Base-by-base conservation (phyloP, 129 eudicot genomes). In the Heracleum sosnowskyi region DNA sequence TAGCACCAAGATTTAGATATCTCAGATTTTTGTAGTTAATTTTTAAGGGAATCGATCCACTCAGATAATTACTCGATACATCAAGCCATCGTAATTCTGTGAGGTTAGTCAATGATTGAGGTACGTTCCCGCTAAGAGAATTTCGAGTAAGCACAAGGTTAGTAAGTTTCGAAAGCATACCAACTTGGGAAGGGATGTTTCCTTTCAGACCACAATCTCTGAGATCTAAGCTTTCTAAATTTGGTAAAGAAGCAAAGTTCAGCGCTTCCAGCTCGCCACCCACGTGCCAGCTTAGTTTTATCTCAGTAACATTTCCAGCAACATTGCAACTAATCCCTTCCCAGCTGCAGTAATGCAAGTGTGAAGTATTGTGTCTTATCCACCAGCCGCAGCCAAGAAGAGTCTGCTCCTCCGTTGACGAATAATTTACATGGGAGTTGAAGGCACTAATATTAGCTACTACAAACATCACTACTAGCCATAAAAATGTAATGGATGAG, bases 181-280 rank as follows among this genome's bases (percentile, higher is more conserved):
- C 70, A 64, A 64, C 37, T 64, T 64, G 70, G 70, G 29, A 29
- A 64, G 70, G 70, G 22, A 64, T 64, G 70, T 15, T 64, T 64
- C 70, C 70, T 29, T 11, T 64, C 70, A 64, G 70, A 64, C 37
- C 37, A 11, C 37, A 28, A 11, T 26, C 4, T 12, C 77, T 17
- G 62, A 74, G 77, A 3, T 74, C 53, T 12, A 74, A 29, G 39
- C 70, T 64, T 64, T 64, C 70, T 15, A 64, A 4, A 15, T 26
- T 26, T 64, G 70, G 70, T 3, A 64, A 64, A 28, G 37, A 3
- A 28, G 70, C 70, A 64, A 64, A 29, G 20, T 64, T 64, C 37
- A 64, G 70, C 3, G 35, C 70, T 64, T 29, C 20, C 37, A 64
- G 36, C 70, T 64, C 22, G 20, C 36, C 70, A 12, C 70, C 70